Conservation (phyloP, 1,139 yeast genomes). For the Candida glucosophila region DNA sequence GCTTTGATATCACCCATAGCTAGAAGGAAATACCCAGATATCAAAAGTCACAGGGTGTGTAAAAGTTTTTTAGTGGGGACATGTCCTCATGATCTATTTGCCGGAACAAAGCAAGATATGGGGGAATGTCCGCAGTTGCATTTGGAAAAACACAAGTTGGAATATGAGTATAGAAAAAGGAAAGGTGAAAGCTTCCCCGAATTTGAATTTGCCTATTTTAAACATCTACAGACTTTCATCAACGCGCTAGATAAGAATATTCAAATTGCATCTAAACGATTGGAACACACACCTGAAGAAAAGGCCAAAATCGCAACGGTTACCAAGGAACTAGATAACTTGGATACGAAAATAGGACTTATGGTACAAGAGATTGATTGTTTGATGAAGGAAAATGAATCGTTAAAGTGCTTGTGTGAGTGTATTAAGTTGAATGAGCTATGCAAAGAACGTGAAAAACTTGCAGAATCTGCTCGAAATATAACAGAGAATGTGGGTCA, state of each 20-base stretch:
- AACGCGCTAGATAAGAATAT: constrained; percentile 64
- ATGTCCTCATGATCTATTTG: constrained; percentile 80
- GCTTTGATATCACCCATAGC: constrained; percentile 31
- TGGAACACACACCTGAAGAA: constrained; percentile 78
- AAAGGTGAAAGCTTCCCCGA: constrained; percentile 57
- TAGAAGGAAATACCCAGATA: constrained; percentile 35
- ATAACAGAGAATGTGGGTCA: constrained; percentile 74
- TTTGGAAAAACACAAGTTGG: constrained; percentile 64
- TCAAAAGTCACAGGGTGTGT: constrained; percentile 66
- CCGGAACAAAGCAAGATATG: constrained; percentile 74
- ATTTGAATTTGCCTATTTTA: constrained; percentile 61
- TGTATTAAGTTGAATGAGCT: constrained; percentile 36
- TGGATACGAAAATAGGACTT: constrained; percentile 61
- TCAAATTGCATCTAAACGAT: constrained; percentile 51
- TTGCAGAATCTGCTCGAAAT: constrained; percentile 47
- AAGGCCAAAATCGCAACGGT: constrained; percentile 53
- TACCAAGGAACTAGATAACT: constrained; percentile 55
- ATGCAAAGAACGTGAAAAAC: constrained; percentile 36
- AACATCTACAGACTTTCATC: constrained; percentile 46
- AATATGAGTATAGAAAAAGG: constrained; percentile 54
- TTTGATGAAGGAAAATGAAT: constrained; percentile 42
- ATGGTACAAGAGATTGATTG: constrained; percentile 63
- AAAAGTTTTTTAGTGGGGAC: constrained; percentile 74
- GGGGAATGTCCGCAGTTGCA: constrained; percentile 79
- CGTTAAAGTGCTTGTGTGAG: constrained; percentile 43